Percentiles rank a stretch among this genome's conserved stretches.
Evolutionary conservation across 75 land plant genomes (phyloP).

Genomic region (Chamaecyparis obtusa): DNA sequence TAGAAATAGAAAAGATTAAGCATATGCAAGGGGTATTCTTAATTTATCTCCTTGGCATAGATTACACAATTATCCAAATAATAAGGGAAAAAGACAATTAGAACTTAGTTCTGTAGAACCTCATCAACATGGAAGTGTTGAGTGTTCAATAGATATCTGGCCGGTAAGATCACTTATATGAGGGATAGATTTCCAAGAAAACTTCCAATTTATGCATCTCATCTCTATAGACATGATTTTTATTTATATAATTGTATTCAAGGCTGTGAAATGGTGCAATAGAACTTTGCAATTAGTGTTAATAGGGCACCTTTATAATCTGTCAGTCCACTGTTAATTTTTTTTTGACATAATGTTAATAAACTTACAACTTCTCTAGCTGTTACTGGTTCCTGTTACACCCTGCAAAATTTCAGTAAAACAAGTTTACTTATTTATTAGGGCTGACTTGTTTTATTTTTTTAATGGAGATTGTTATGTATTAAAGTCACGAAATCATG

Average conservation of each 20-base stretch:
- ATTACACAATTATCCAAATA: not conserved
- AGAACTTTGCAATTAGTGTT: not conserved
- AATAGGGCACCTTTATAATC: not conserved
- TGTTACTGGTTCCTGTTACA: too few species aligned
- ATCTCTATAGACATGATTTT: not conserved
- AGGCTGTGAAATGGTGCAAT: not conserved
- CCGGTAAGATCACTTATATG: not conserved
- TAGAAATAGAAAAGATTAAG: not conserved
- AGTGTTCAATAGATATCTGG: not conserved
- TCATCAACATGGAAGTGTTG: not conserved
- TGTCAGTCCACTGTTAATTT: too few species aligned
- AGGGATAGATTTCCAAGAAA: not conserved
- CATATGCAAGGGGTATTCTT: not conserved
- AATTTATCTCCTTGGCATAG: not conserved
- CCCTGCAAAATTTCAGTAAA: too few species aligned
- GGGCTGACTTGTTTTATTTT: too few species aligned
- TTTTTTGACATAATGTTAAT: too few species aligned
- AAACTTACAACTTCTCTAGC: too few species aligned
- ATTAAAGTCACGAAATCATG: too few species aligned
- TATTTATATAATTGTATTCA: not conserved
- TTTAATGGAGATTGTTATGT: too few species aligned
- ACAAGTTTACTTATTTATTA: too few species aligned
- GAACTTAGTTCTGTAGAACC: not conserved
- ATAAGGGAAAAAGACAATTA: not conserved
- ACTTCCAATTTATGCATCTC: not conserved